Evolutionary conservation across 1,284 basidiomycete species (phyloP).

Genomic region (Mycosarcoma mackinlayi): DNA sequence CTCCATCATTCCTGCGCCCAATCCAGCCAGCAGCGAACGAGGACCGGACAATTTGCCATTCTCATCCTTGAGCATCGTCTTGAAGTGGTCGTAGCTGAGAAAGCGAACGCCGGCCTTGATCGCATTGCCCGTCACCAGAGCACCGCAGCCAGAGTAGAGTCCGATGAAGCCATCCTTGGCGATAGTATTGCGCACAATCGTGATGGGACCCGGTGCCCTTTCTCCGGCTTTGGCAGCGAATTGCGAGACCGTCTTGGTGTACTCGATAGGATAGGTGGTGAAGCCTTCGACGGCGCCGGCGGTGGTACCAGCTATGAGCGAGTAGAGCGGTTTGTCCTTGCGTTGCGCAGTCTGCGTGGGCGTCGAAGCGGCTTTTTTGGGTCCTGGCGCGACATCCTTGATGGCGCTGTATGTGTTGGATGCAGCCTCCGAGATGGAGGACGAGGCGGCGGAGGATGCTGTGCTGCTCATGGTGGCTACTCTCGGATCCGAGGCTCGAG

Average conservation of each 20-base stretch:
- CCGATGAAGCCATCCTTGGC: slow-evolving; percentile 65
- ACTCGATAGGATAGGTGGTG: slow-evolving; percentile 87
- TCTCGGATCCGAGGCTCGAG: no score
- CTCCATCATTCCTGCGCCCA: slow-evolving; percentile 94
- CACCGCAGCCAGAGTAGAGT: slow-evolving; percentile 67
- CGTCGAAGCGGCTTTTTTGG: slow-evolving; percentile 29
- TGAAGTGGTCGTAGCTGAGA: slow-evolving; percentile 93
- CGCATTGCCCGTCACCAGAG: slow-evolving; percentile 63
- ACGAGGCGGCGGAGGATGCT: slow-evolving; percentile 18
- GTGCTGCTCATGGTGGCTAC: slow-evolving; percentile 33
- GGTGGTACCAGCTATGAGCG: slow-evolving; percentile 79
- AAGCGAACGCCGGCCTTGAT: slow-evolving; percentile 78
- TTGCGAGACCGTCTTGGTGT: slow-evolving; percentile 77
- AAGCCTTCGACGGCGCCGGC: slow-evolving; percentile 90
- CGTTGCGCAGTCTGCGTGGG: slow-evolving; percentile 46
- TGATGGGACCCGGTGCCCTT: slow-evolving; percentile 67
- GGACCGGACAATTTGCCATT: slow-evolving; percentile 52
- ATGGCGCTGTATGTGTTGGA: slow-evolving; percentile 28
- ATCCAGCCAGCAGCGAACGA: slow-evolving; percentile 75
- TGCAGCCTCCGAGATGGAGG: slow-evolving; percentile 30
- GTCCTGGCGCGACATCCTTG: slow-evolving; percentile 43
- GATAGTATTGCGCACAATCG: slow-evolving; percentile 67
- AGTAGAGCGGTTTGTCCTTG: slow-evolving; percentile 60
- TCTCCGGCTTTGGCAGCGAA: slow-evolving; percentile 68
- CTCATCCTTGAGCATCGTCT: slow-evolving; percentile 80